Base-by-base conservation (phyloP, 192 early-diverging fungal genomes). In the Funneliformis mosseae region DNA sequence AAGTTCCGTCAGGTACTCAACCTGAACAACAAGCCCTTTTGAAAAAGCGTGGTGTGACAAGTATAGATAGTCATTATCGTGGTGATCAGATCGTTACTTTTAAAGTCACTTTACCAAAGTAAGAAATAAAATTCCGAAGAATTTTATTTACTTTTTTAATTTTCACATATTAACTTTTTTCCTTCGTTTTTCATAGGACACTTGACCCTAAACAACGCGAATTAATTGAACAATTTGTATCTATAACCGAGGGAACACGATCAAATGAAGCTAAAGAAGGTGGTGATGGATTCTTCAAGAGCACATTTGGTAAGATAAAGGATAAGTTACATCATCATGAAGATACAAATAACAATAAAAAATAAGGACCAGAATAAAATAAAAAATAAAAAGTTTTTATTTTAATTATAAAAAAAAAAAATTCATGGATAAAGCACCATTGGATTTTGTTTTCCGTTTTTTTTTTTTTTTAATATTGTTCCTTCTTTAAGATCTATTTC, bases 51-150 rank as follows among this genome's bases (percentile, higher is more conserved):
- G 98, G 98, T 59, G 90, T 95, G 23, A 85, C 87, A 48, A 85
- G 88, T 45, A 59, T 95, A 61, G 86, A 91, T 59, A 83, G 85
- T 7, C 68, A 63, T 27, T 87, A 84, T 11, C 88, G 92, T 21
- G 98, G 98, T 46, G 97, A 99, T 85, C 96, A 99, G 85, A 95
- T 92, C 76, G 92, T 99, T 18, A 93, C 89, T 8, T 83, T 99
- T 18, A 93, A 95, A 78, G 92, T 99, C 25, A 85, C 88, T 63
- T 80, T 99, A 66, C 98, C 98, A 43, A 90, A 83, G 82, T 84
- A 84, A 1, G 50, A 85, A 76, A 71, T 74, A 83, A 72, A 78
- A 33, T 63, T 55, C 48, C 27, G 16, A 38, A 18, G n/a, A 41
- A 23, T 28, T 39, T 25, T 16, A 5, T 60, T 55, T 81, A 28